These are phyloP conservation scores for Calocybe gambosa DNA, from an alignment of 1,284 basidiomycete species.

Conservation along the genomic window DNA sequence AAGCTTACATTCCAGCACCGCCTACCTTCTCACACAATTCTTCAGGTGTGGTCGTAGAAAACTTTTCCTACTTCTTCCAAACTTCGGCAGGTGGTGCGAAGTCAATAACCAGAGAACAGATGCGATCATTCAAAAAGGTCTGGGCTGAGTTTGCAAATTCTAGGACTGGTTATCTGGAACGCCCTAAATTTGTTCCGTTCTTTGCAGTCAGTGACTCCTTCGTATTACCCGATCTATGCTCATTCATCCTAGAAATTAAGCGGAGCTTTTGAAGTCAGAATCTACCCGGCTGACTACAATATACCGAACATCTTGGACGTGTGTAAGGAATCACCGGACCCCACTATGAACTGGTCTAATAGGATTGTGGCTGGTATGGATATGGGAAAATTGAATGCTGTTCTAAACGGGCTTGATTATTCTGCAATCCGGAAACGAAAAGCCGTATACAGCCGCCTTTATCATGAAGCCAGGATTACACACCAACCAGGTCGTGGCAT, in stretches of 20 bases:
- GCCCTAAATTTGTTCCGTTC: constrained; percentile 71
- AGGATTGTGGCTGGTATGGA: constrained; percentile 55
- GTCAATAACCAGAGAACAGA: constrained; percentile 83
- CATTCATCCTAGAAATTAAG: constrained; percentile 52
- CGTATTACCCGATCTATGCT: constrained; percentile 4
- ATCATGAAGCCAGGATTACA: constrained; percentile 79
- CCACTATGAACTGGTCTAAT: constrained; percentile 24
- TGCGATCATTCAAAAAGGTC: constrained; percentile 90
- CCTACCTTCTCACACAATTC: not conserved
- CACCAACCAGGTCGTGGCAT: constrained; percentile 75
- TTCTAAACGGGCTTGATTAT: constrained; percentile 64
- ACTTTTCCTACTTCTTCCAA: constrained; percentile 95
- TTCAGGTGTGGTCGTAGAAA: constrained; percentile 88
- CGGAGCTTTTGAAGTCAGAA: constrained; percentile 80
- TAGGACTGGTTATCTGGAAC: constrained; percentile 76
- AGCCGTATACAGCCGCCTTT: constrained; percentile 68
- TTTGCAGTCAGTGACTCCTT: constrained; percentile 56
- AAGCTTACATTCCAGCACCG: not conserved
- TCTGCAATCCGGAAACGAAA: constrained; percentile 58
- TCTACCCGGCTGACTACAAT: constrained; percentile 70
- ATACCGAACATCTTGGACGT: constrained; percentile 52
- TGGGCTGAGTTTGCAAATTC: constrained; percentile 85
- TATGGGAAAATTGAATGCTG: constrained; percentile 50
- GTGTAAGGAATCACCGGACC: constrained; percentile 32
- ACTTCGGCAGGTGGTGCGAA: constrained; percentile 74